A percentile compares a stretch with the other conserved stretches of the same genome.
Conservation (phyloP, 768 basidiomycete genomes). For the Symmetrospora coprosmae region DNA sequence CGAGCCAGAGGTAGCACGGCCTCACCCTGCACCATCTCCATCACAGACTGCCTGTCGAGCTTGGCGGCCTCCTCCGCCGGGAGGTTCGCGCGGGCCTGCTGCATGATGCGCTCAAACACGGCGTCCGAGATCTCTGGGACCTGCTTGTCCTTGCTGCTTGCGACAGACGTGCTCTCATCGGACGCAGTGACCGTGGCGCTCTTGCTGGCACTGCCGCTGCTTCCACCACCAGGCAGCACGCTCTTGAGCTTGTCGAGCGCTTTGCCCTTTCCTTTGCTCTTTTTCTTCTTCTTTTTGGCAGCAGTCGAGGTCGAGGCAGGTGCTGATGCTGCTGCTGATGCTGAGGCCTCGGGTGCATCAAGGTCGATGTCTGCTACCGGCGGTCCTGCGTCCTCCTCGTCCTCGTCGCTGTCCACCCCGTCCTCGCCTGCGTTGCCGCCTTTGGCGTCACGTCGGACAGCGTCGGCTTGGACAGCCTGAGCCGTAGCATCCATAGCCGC, state of each 20-base stretch:
- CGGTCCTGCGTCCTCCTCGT: not conserved
- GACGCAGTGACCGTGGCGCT: not conserved
- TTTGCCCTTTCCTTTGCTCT: slow-evolving; percentile 19
- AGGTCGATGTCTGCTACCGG: no score
- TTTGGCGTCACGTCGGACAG: not conserved
- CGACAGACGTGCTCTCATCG: not conserved
- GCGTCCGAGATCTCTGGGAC: slow-evolving; percentile 1
- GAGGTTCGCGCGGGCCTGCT: slow-evolving; percentile 24
- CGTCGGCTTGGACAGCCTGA: not conserved
- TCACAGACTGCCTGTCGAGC: slow-evolving; percentile 45
- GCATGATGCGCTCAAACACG: slow-evolving; percentile 9
- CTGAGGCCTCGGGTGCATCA: not conserved
- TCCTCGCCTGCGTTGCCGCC: not conserved
- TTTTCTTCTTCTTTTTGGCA: slow-evolving; percentile 14
- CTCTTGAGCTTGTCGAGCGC: slow-evolving; percentile 15
- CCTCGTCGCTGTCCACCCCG: not conserved
- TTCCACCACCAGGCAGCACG: not conserved
- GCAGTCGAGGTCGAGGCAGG: not conserved
- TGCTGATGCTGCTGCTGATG: not conserved
- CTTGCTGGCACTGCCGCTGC: not conserved
- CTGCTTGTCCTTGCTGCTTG: not conserved
- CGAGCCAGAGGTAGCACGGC: not conserved
- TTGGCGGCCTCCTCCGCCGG: slow-evolving; percentile 48
- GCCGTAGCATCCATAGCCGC: not conserved
- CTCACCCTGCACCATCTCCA: slow-evolving; percentile 16